Percentiles rank a stretch among this genome's conserved stretches.
phyloP scores from a whole-genome alignment of 352 stramenopile genomes.

The Pythium myriotylum region DNA sequence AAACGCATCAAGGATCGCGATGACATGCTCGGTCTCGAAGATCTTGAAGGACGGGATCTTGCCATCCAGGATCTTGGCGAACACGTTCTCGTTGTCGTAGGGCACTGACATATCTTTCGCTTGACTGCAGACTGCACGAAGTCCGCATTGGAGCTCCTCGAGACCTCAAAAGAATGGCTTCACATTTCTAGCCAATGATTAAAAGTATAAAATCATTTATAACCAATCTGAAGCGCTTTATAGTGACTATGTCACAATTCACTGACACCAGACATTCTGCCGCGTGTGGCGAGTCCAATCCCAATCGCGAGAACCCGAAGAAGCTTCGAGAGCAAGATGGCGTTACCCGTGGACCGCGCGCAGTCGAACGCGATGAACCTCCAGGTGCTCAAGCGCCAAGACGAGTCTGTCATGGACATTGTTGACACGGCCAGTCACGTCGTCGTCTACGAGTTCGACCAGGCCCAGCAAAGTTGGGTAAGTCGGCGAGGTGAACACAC shows the following conservation, averaged over 20 bases:
- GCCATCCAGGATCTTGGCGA: conserved; percentile 83
- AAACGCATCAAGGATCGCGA: conserved; percentile 85
- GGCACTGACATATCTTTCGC: conserved; percentile 28
- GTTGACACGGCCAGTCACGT: conserved; percentile 86
- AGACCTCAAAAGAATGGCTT: not conserved
- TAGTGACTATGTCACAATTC: conserved; percentile 29
- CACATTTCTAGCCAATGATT: no score
- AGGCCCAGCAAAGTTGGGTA: conserved; percentile 82
- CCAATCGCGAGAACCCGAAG: not conserved
- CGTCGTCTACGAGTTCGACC: conserved; percentile 89
- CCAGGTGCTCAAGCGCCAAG: conserved; percentile 85
- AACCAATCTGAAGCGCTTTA: no score
- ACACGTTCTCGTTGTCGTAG: conserved; percentile 81
- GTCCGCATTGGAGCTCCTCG: not conserved
- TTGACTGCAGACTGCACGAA: not conserved
- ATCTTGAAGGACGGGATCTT: conserved; percentile 80
- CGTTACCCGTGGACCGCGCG: conserved; percentile 58
- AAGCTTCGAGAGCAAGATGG: conserved; percentile 27
- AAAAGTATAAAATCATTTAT: no score
- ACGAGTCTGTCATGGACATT: conserved; percentile 78
- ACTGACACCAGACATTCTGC: conserved; percentile 28
- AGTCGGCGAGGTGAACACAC: no score
- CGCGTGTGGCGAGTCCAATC: conserved; percentile 12
- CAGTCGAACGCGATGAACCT: conserved; percentile 89
- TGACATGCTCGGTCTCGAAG: conserved; percentile 85